phyloP scores from a whole-genome alignment of 2,329 filamentous ascomycete species.

The Rhinocladiella mackenziei region DNA sequence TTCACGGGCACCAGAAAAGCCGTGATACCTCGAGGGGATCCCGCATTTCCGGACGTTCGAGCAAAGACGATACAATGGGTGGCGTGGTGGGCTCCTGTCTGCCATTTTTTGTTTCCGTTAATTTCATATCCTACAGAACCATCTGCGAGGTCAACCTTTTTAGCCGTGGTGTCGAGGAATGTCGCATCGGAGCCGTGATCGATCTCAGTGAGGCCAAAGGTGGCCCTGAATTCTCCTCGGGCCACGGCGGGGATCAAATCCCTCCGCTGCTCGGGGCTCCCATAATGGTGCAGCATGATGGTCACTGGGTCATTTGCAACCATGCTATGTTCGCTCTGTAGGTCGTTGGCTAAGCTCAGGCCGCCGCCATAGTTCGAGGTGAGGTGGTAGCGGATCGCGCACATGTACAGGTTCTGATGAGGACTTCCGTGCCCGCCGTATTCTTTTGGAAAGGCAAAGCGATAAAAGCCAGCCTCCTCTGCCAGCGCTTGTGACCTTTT shows the following conservation, averaged over 20 bases:
- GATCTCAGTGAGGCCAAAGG: slow-evolving; percentile 62
- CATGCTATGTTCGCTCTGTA: slow-evolving; percentile 61
- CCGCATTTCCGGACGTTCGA: slow-evolving; percentile 52
- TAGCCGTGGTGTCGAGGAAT: slow-evolving; percentile 56
- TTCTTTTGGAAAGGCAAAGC: slow-evolving; percentile 54
- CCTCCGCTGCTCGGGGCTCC: slow-evolving; percentile 51
- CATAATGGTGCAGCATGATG: slow-evolving; percentile 60
- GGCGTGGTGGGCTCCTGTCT: slow-evolving; percentile 59
- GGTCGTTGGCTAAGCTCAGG: slow-evolving; percentile 58
- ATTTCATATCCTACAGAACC: slow-evolving; percentile 51
- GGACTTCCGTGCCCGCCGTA: slow-evolving; percentile 52
- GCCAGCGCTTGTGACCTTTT: slow-evolving; percentile 48
- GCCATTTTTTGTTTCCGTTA: slow-evolving; percentile 61
- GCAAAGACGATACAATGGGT: slow-evolving; percentile 62
- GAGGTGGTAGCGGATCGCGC: slow-evolving; percentile 57
- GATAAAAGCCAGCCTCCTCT: slow-evolving; percentile 58
- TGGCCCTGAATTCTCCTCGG: slow-evolving; percentile 52
- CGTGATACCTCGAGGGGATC: slow-evolving; percentile 55
- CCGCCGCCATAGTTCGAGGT: slow-evolving; percentile 51
- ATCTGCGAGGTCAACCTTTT: slow-evolving; percentile 36
- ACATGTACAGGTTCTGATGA: slow-evolving; percentile 59
- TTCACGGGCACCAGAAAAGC: slow-evolving; percentile 57
- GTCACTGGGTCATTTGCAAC: slow-evolving; percentile 61
- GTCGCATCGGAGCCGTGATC: slow-evolving; percentile 61
- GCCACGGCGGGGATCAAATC: slow-evolving; percentile 53